These are phyloP conservation scores for Martensiomyces pterosporus DNA, from an alignment of 192 early-diverging fungal genomes.

Conservation along the genomic window DNA sequence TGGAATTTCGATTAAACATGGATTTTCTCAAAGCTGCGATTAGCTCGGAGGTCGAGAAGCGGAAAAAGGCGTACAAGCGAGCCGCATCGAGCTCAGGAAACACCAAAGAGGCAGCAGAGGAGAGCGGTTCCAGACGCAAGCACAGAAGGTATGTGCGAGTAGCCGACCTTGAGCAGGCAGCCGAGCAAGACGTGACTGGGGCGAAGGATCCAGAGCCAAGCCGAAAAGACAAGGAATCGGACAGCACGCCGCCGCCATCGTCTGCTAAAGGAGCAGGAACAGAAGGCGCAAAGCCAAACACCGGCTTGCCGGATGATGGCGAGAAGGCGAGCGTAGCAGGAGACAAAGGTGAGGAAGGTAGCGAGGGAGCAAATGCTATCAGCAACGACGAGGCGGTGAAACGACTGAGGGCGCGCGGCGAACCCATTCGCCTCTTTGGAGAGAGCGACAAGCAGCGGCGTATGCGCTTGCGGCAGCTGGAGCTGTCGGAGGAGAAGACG, in stretches of 20 bases:
- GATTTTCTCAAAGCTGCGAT: conserved; percentile 67
- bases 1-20: no score
- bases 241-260: no score
- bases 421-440: conserved; percentile 91
- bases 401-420: conserved; percentile 76
- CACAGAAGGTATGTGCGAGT: conserved; percentile 81
- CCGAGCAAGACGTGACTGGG: conserved; percentile 52
- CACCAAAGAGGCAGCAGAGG: conserved; percentile 26
- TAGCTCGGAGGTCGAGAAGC: conserved; percentile 59
- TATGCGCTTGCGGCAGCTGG: conserved; percentile 72
- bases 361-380: conserved; percentile 49
- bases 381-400: conserved; percentile 70
- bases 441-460: conserved; percentile 79
- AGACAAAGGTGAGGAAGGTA: background rate
- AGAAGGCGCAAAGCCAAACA: background rate
- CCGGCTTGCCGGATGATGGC: conserved; percentile 9
- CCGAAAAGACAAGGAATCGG: conserved; percentile 46
- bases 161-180: conserved; percentile 68
- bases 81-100: no score
- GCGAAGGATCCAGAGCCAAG: conserved; percentile 56
- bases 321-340: background rate
- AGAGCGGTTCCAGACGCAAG: conserved; percentile 10
- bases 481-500: conserved; percentile 75
- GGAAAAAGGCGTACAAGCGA: conserved; percentile 52
- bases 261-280: no score